phyloP scores from a whole-genome alignment of 164 flowering plant species.

The Dillenia turbinata region DNA sequence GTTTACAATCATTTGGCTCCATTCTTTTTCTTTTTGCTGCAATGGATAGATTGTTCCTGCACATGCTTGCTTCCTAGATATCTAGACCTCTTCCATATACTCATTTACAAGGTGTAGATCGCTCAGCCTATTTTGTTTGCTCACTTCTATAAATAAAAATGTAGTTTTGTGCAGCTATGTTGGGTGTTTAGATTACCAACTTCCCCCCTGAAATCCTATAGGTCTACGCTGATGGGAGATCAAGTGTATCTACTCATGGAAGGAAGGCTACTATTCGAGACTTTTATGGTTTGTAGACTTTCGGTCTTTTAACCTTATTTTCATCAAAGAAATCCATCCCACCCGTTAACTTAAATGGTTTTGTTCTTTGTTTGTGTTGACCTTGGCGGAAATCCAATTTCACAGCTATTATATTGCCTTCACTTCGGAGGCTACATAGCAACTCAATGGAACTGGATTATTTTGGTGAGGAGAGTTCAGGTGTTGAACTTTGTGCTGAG shows the following conservation, averaged over 20 bases:
- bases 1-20: constrained; percentile 68
- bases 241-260: constrained; percentile 35
- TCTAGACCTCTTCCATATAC: constrained; percentile 58
- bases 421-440: constrained; percentile 71
- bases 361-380: not conserved
- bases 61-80: constrained; percentile 62
- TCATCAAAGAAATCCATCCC: not conserved
- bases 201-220: constrained; percentile 10
- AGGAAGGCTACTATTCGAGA: constrained; percentile 69
- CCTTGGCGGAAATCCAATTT: constrained; percentile 8
- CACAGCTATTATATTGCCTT: constrained; percentile 81
- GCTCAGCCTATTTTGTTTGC: too few relatives aligned
- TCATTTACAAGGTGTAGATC: constrained; percentile 55
- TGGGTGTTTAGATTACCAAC: too few relatives aligned
- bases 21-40: constrained; percentile 50
- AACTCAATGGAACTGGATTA: constrained; percentile 36
- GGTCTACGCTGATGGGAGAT: constrained; percentile 57
- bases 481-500: constrained; percentile 21
- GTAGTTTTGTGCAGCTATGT: too few relatives aligned
- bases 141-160: too few relatives aligned
- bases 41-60: constrained; percentile 74
- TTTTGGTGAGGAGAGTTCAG: constrained; percentile 15
- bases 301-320: not conserved
- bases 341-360: not conserved
- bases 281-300: constrained; percentile 51